phyloP scores from a whole-genome alignment of 495 filamentous ascomycete genomes.

The Trichoderma reesei region DNA sequence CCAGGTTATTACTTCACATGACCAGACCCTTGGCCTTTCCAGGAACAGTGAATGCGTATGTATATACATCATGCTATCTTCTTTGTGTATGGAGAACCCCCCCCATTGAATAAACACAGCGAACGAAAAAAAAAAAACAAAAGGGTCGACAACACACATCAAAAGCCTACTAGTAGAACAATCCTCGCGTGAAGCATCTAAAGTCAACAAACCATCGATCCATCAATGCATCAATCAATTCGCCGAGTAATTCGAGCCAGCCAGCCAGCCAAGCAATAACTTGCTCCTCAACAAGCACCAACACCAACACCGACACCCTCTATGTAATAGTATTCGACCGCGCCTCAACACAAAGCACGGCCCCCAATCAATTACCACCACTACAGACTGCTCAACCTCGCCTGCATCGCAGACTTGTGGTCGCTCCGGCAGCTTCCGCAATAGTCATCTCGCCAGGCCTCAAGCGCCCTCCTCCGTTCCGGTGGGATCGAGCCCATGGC shows the following conservation, averaged over 20 bases:
- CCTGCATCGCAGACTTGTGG: conserved; percentile 27
- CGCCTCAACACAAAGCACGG: not conserved
- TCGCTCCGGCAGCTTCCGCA: conserved; percentile 65
- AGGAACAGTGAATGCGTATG: not conserved
- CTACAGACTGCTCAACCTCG: conserved; percentile 9
- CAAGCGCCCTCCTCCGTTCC: conserved; percentile 39
- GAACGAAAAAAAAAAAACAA: not conserved
- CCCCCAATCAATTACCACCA: not conserved
- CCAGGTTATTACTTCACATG: no score
- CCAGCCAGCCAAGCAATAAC: not conserved
- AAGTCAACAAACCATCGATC: not conserved
- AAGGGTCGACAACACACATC: no score
- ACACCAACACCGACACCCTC: not conserved
- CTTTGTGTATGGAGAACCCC: not conserved
- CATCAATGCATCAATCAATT: no score
- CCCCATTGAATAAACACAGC: not conserved
- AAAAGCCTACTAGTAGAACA: no score
- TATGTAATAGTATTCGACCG: conserved; percentile 2
- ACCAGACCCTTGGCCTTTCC: no score
- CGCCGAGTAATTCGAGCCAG: not conserved
- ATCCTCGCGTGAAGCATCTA: no score
- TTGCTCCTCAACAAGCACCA: not conserved
- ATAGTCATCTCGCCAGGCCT: conserved; percentile 59
- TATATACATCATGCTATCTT: not conserved
- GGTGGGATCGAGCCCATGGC: conserved; percentile 18